phyloP scores from a whole-genome alignment of 495 filamentous ascomycete genomes.

The Choiromyces venosus region DNA sequence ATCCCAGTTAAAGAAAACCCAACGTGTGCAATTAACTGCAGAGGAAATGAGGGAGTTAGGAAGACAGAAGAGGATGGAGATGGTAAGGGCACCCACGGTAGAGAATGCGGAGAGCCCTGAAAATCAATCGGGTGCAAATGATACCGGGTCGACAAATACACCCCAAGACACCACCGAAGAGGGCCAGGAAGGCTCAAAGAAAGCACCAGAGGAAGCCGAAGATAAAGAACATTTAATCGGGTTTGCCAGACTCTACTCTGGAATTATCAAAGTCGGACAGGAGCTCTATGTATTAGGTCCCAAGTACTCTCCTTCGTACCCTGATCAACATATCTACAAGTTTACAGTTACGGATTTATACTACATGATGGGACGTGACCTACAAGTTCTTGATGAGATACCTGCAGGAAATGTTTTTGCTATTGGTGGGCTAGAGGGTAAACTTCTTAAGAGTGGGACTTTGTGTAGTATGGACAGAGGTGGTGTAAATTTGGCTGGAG shows the following conservation, averaged over 20 bases:
- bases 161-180: conserved; percentile 48
- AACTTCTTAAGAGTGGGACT: conserved; percentile 89
- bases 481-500: conserved; percentile 85
- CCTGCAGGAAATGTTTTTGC: conserved; percentile 94
- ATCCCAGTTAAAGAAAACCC: conserved; percentile 79
- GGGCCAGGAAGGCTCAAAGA: conserved; percentile 42
- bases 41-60: conserved; percentile 86
- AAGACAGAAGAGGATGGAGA: conserved; percentile 80
- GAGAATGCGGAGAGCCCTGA: conserved; percentile 34
- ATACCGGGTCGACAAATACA: conserved; percentile 49
- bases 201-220: conserved; percentile 49
- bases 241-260: conserved; percentile 89
- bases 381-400: conserved; percentile 76
- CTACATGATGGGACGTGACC: conserved; percentile 86
- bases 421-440: conserved; percentile 85
- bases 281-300: conserved; percentile 83
- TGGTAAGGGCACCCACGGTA: conserved; percentile 54
- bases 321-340: conserved; percentile 72
- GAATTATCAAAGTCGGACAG: conserved; percentile 82
- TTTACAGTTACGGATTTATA: conserved; percentile 84
- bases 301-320: conserved; percentile 79
- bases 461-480: conserved; percentile 84
- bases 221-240: conserved; percentile 87
- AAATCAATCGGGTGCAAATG: conserved; percentile 13
- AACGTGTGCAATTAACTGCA: conserved; percentile 63